phyloP scores from a whole-genome alignment of 2,329 filamentous ascomycete species.

The Colletotrichum sp. region DNA sequence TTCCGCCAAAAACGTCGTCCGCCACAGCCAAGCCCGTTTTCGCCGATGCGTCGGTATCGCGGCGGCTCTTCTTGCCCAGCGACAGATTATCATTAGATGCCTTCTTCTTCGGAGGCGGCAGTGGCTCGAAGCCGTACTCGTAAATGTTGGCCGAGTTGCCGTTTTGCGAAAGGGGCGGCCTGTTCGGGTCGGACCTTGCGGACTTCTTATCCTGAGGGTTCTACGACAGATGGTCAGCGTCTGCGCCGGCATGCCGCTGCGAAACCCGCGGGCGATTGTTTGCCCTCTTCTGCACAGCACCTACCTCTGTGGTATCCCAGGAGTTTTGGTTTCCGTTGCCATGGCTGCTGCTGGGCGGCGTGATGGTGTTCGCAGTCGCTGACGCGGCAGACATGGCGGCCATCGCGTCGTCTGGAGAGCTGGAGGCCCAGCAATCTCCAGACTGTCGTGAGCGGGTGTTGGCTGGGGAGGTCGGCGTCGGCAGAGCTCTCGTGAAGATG shows the following conservation, averaged over 20 bases:
- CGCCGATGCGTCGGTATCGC: constrained; percentile 23
- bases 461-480: background rate
- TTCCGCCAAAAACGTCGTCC: constrained; percentile 14
- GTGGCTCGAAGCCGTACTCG: constrained; percentile 23
- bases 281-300: constrained; percentile 18
- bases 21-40: constrained; percentile 31
- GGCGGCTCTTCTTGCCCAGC: constrained; percentile 12
- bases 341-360: constrained; percentile 54
- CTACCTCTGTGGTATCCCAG: constrained; percentile 50
- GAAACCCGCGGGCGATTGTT: background rate
- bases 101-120: constrained; percentile 35
- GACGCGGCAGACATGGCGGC: constrained; percentile 57
- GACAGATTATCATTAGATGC: constrained; percentile 38
- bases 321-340: constrained; percentile 49
- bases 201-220: constrained; percentile 23
- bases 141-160: constrained; percentile 25
- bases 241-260: background rate
- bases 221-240: constrained; percentile 11
- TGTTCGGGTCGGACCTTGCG: constrained; percentile 18
- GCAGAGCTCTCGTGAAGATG: background rate
- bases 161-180: constrained; percentile 22
- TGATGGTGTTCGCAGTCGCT: constrained; percentile 51
- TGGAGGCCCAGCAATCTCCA: constrained; percentile 17
- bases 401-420: constrained; percentile 40
- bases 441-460: background rate